A percentile compares a stretch with the other conserved stretches of the same genome.
phyloP scores from a whole-genome alignment of 805 yeast genomes.

The Metschnikowia continentalis region DNA sequence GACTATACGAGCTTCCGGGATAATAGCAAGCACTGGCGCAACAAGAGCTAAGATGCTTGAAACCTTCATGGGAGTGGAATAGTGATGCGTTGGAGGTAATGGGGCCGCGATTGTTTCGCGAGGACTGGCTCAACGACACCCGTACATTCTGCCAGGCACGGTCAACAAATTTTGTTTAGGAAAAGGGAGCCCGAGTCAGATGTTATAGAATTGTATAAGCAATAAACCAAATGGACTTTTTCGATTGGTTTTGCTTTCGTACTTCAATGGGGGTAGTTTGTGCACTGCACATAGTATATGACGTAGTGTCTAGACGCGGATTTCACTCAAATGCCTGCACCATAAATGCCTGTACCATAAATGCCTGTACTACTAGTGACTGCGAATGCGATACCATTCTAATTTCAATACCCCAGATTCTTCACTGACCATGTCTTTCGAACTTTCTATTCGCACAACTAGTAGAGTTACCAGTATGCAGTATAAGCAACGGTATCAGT shows the following conservation, averaged over 20 bases:
- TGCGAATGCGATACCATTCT: no score
- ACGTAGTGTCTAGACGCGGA: background rate
- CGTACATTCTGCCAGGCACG: background rate
- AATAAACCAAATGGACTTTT: no score
- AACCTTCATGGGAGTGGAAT: slow-evolving; percentile 4
- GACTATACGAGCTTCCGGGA: slow-evolving; percentile 15
- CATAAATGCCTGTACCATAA: no score
- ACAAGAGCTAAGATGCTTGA: slow-evolving; percentile 1
- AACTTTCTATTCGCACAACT: no score
- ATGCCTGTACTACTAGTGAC: no score
- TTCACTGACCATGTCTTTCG: no score
- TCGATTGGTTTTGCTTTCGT: no score
- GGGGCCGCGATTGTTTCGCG: background rate
- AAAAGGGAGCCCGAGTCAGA: background rate
- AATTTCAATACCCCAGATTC: no score
- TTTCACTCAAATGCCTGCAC: no score
- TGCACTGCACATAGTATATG: background rate
- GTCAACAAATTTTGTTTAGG: background rate
- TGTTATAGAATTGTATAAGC: background rate
- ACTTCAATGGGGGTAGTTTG: background rate
- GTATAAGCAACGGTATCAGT: no score
- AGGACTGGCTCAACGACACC: background rate
- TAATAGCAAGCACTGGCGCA: slow-evolving; percentile 13
- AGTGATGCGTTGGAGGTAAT: background rate
- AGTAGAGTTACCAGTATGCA: no score